Evolutionary conservation across 257 asterid species (phyloP), one percentile per base, ranked within the genome.

Genomic region (Nicotiana sylvestris): DNA sequence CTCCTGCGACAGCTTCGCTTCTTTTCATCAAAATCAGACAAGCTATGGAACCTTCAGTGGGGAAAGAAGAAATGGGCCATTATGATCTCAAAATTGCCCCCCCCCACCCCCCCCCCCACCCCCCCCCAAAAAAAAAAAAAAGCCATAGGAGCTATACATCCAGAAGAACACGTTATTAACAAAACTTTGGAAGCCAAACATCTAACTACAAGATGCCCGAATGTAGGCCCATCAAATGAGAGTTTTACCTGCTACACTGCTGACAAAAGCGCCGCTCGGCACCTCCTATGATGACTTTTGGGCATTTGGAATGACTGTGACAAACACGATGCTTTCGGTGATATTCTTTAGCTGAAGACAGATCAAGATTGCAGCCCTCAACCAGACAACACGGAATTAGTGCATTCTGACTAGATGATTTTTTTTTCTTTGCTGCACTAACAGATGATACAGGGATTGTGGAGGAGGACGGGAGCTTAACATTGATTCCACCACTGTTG

Each of bases 1-100:
- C 97, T 87, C 83, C 93, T 90, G 55, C 98, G 87, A 86, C 98
- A 95, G 88, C 99, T 95, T 77, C 98, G 92, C 89, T 95, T 95
- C 88, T 88, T 94, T 9, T 91, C 97, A 70, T 95, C 98, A 86
- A 95, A 95, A 35, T 94, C 98, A 8, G 92, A 81, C 88, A 94
- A 86, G 85, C 86, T 86, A 88, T 94, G 99, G 92, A 95, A 95
- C 98, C 99, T 95, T 69, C 57, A 39, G 78, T 39, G n/a, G 57
- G 33, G 55, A 69, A 69, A 55, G 9, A n/a, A 39, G 18, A 33
- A n/a, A 39, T 37, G 76, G 37, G 51, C 76, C 76, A 67, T 35
- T 80, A 29, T 62, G 62, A 30, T 58, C 21, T 27, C 29, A 13
- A 80, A 62, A 66, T 58, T 77, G 56, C 2, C 79, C 67, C 37